phyloP scores from a whole-genome alignment of 495 filamentous ascomycete genomes.

The Zalerion maritima region DNA sequence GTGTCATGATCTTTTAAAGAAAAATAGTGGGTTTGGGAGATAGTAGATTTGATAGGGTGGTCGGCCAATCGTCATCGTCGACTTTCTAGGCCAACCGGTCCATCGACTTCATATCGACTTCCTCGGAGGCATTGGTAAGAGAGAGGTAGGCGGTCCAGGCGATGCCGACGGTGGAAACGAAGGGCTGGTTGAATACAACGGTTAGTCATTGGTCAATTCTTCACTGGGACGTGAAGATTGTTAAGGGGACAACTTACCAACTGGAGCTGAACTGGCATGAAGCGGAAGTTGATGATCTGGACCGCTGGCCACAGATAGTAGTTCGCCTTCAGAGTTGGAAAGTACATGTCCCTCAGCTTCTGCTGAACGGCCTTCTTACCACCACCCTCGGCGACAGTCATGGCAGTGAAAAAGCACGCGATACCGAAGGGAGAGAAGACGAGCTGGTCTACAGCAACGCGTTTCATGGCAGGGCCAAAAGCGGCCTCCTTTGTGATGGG shows the following conservation, averaged over 20 bases:
- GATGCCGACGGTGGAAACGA: constrained; percentile 92
- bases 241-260: constrained; percentile 49
- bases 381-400: constrained; percentile 93
- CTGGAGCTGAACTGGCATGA: constrained; percentile 92
- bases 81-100: background rate
- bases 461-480: constrained; percentile 66
- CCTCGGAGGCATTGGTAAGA: constrained; percentile 77
- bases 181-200: constrained; percentile 47
- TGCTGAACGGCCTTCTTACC: constrained; percentile 61
- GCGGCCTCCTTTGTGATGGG: constrained; percentile 67
- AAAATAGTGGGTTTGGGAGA: constrained; percentile 15
- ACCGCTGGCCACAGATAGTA: constrained; percentile 92
- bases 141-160: constrained; percentile 99
- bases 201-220: background rate
- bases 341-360: constrained; percentile 87
- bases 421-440: constrained; percentile 87
- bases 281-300: constrained; percentile 90
- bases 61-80: no score
- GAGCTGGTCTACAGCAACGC: constrained; percentile 88
- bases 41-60: constrained; percentile 11
- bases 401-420: constrained; percentile 81
- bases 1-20: no score
- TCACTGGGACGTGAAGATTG: background rate
- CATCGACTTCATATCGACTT: no score
- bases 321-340: constrained; percentile 90